Evolutionary conservation across 1,139 yeast species (phyloP).

Genomic region (Yamadazyma songkhlaensis): DNA sequence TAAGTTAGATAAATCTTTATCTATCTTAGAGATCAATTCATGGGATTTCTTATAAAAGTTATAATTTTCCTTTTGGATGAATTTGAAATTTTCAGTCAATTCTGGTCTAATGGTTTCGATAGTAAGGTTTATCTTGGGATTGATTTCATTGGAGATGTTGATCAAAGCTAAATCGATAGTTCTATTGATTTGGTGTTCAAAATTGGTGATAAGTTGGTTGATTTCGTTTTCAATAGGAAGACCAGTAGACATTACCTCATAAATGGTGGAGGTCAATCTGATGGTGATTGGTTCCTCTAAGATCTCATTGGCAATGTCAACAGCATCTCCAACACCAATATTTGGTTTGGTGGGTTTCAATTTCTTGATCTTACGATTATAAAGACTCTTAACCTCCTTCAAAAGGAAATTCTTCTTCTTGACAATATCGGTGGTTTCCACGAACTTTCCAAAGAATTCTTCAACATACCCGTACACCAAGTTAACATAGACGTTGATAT

Average conservation of each 20-base stretch:
- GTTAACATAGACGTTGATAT: slow-evolving; percentile 1
- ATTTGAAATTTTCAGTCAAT: slow-evolving; percentile 39
- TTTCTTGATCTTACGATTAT: slow-evolving; percentile 12
- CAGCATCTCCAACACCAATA: slow-evolving; percentile 12
- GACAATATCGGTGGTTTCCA: slow-evolving; percentile 11
- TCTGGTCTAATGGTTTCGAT: slow-evolving; percentile 32
- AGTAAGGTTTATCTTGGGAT: slow-evolving; percentile 30
- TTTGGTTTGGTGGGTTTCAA: slow-evolving; percentile 1
- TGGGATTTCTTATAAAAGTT: slow-evolving; percentile 46
- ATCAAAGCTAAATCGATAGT: slow-evolving; percentile 42
- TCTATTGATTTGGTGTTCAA: slow-evolving; percentile 37
- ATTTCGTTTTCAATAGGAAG: slow-evolving; percentile 14
- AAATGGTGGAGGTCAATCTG: slow-evolving; percentile 28
- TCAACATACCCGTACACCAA: neutral
- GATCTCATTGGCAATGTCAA: slow-evolving; percentile 22
- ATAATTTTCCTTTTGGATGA: slow-evolving; percentile 41
- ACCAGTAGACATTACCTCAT: slow-evolving; percentile 14
- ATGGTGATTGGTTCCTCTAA: slow-evolving; percentile 24
- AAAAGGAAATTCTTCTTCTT: slow-evolving; percentile 23
- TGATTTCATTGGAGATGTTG: slow-evolving; percentile 40
- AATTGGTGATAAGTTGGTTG: slow-evolving; percentile 21
- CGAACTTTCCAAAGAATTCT: slow-evolving; percentile 8
- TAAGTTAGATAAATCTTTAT: slow-evolving; percentile 46
- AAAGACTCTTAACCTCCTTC: slow-evolving; percentile 27
- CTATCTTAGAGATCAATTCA: slow-evolving; percentile 44